Base-by-base conservation (phyloP, 495 filamentous ascomycete species). In the Paragyromitra xinjiangensis region DNA sequence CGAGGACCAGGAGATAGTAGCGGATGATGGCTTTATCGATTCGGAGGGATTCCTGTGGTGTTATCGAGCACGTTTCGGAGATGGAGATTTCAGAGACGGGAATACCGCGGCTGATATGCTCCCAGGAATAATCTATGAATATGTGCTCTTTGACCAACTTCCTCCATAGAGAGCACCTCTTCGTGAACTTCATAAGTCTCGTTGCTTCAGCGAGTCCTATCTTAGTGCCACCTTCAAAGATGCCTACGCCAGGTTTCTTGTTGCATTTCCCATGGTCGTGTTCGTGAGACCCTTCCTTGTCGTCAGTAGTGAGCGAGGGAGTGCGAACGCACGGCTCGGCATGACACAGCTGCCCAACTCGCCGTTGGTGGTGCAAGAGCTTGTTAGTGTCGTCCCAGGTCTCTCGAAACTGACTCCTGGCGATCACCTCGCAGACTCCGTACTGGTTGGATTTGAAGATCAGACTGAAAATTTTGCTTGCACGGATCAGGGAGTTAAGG, bases 1-100 rank as follows among this genome's bases (percentile, higher is more conserved):
- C 62, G 14, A 73, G 61, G 48, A 55, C 14, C 16, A 73, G 61
- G 7, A 73, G 61, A n/a, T 67, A 73, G 62, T 73, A 73, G 12
- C 61, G 59, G 24, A 73, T 29, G 24, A 73, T 50, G 22, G 70
- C 70, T 42, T 22, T 34, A 29, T 73, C 61, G 24, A 73, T 53
- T 5, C 70, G 45, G 16, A 44, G 1, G 5, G 70, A 37, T 44
- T 73, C 45, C 12, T 44, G 22, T 6, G 39, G 22, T 7, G 71
- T 69, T 19, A 73, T 68, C 11, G 34, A 59, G 55, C 53, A 59
- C 7, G 12, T 48, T 3, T 26, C 8, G 34, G 11, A 14, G 37
- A 53, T 44, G 8, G 61, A 24, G 1, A 22, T 12, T 8, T 66
- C 8, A 12, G 70, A 62, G 29, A 71, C 12, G 22, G 5, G 11